Conservation (phyloP, 1,284 basidiomycete genomes). For the Naganishia liquefaciens region DNA sequence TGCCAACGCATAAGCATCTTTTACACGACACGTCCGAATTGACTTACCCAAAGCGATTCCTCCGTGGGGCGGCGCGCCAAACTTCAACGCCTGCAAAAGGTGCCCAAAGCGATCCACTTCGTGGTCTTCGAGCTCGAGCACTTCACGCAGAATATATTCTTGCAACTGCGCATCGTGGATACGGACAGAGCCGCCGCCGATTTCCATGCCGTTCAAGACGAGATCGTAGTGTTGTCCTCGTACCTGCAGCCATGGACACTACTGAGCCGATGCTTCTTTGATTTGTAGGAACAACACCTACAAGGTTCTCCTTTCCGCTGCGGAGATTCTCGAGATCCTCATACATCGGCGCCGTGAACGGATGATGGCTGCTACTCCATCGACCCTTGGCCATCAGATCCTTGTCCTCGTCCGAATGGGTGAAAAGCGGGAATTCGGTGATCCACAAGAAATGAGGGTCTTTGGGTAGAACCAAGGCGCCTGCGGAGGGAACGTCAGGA, state of each 20-base stretch:
- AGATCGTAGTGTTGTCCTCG: constrained; percentile 96
- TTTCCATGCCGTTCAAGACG: constrained; percentile 90
- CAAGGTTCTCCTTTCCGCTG: constrained; percentile 65
- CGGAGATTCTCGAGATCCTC: constrained; percentile 76
- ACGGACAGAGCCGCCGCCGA: constrained; percentile 89
- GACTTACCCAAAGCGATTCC: constrained; percentile 81
- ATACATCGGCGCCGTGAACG: constrained; percentile 93
- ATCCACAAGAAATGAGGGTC: constrained; percentile 88
- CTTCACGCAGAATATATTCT: constrained; percentile 72
- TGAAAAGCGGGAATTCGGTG: constrained; percentile 94
- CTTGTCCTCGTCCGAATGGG: constrained; percentile 83
- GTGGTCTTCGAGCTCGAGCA: constrained; percentile 71
- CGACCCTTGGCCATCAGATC: constrained; percentile 76
- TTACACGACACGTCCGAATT: constrained; percentile 8
- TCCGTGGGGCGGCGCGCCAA: constrained; percentile 93
- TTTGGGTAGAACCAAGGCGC: constrained; percentile 60
- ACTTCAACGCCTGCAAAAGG: constrained; percentile 77
- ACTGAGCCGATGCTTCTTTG: background rate
- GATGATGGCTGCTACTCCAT: constrained; percentile 90
- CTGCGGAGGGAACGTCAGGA: constrained; percentile 49
- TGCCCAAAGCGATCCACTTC: constrained; percentile 79
- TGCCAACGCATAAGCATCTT: constrained; percentile 25
- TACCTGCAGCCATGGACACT: constrained; percentile 58
- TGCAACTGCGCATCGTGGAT: constrained; percentile 87
- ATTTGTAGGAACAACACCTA: constrained; percentile 49